Evolutionary conservation across 2,329 filamentous ascomycete species (phyloP).

Genomic region (Gliomastix tumulicola): DNA sequence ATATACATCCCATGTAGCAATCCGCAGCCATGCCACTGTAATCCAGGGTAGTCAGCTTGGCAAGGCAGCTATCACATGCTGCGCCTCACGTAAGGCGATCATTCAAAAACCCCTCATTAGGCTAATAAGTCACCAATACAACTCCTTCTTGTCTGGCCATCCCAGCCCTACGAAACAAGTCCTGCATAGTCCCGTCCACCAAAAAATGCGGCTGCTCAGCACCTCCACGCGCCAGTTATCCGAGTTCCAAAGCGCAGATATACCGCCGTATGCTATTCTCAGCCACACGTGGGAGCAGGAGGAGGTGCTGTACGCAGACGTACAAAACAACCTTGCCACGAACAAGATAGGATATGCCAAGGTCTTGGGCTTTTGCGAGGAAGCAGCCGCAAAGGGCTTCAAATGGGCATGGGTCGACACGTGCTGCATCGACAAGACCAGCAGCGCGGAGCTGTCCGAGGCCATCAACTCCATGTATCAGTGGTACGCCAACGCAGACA

Average conservation of each 20-base stretch:
- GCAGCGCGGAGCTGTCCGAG: conserved; percentile 8
- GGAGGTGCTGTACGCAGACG: conserved; percentile 11
- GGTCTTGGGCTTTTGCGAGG: background rate
- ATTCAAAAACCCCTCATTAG: too few species aligned
- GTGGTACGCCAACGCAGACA: conserved; percentile 8
- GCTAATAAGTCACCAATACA: too few species aligned
- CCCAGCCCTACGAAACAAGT: too few species aligned
- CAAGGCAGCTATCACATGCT: too few species aligned
- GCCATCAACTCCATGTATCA: conserved; percentile 9
- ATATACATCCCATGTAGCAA: too few species aligned
- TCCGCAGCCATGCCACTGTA: too few species aligned
- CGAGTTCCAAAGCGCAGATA: conserved; percentile 6
- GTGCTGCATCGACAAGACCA: conserved; percentile 12
- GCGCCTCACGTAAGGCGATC: too few species aligned
- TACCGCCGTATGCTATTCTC: conserved; percentile 19
- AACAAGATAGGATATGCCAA: background rate
- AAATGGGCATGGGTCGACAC: conserved; percentile 10
- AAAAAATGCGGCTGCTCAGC: background rate
- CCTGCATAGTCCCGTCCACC: too few species aligned
- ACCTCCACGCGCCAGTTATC: background rate
- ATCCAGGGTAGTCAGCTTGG: too few species aligned
- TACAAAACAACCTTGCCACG: conserved; percentile 5
- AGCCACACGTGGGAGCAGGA: conserved; percentile 21
- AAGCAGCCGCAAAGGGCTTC: background rate
- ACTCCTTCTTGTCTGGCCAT: too few species aligned